phyloP scores from a whole-genome alignment of 352 stramenopile species.

The Discostella stelligera region DNA sequence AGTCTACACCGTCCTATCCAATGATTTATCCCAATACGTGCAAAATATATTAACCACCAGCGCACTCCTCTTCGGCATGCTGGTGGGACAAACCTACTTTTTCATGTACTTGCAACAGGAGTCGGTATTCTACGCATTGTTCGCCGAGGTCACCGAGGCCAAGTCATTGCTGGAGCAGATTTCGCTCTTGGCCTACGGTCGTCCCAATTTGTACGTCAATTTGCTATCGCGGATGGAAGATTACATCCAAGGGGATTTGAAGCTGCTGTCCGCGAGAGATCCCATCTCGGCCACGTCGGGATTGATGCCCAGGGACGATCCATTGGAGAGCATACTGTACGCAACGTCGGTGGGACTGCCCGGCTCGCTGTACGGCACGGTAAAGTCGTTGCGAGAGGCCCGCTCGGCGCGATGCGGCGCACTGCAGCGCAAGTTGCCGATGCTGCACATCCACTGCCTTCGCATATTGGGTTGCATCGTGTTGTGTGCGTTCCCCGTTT shows the following conservation, averaged over 20 bases:
- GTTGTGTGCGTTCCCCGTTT: slow-evolving; percentile 73
- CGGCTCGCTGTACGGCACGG: slow-evolving; percentile 76
- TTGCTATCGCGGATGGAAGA: slow-evolving; percentile 45
- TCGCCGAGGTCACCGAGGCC: slow-evolving; percentile 81
- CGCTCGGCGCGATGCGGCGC: slow-evolving; percentile 65
- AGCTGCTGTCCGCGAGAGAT: slow-evolving; percentile 36
- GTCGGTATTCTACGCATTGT: slow-evolving; percentile 79
- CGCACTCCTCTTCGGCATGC: slow-evolving; percentile 63
- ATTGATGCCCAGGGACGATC: slow-evolving; percentile 47
- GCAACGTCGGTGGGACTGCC: slow-evolving; percentile 73
- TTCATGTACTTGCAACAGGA: slow-evolving; percentile 84
- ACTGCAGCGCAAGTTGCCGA: slow-evolving; percentile 74
- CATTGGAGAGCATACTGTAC: slow-evolving; percentile 64
- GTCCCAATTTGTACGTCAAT: slow-evolving; percentile 39
- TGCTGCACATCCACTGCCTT: slow-evolving; percentile 69
- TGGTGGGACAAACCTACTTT: slow-evolving; percentile 67
- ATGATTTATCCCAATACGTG: slow-evolving; percentile 82
- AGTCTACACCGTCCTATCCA: slow-evolving; percentile 70
- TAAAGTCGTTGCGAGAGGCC: slow-evolving; percentile 72
- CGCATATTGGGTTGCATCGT: slow-evolving; percentile 75
- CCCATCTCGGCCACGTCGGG: slow-evolving; percentile 15
- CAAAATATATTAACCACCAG: slow-evolving; percentile 78
- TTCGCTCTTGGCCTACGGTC: slow-evolving; percentile 49
- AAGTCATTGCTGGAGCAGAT: slow-evolving; percentile 80
- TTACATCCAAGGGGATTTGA: slow-evolving; percentile 62